Base-by-base conservation (phyloP, 306 rosid species). In the Castanopsis chinensis region DNA sequence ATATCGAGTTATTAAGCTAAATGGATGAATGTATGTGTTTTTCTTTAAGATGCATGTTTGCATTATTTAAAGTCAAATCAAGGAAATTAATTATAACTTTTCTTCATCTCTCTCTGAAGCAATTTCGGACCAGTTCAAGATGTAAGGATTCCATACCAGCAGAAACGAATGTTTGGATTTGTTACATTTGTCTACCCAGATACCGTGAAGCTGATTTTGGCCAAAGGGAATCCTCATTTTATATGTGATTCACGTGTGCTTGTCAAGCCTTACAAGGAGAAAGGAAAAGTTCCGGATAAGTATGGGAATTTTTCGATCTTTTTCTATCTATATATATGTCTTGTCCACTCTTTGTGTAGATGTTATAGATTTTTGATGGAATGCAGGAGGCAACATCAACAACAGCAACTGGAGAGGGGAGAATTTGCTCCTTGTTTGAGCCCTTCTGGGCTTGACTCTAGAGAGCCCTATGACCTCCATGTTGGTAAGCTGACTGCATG, bases 221-320 rank as follows among this genome's bases (percentile, higher is more conserved):
- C 97, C 54, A 92, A 95, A 80, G 99, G 99, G 64, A 95, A 95
- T 83, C 99, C 99, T 12, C 99, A 95, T 89, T 95, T 92, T 74
- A 95, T 95, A 74, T 95, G 99, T 13, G 97, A 95, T 75, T 95
- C 98, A 1, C 98, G 99, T 3, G 99, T 95, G 11, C 99, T 95
- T 73, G 99, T 95, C 72, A 95, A 95, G 88, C 98, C 99, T 52
- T 95, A 95, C 85, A 95, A 95, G 92, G 99, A 95, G 90, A 95
- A 95, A 84, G 99, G 99, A 43, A 95, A 95, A 90, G 69, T 90
- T 78, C 88, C 89, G 20, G 99, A 95, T 21, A 95, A 91, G 99
- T 95, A 89, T 75, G 87, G 53, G 12, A 35, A 28, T 5, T 20
- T 12, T 25, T 69, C 69, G 21, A 73, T 59, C 35, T 18, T 35